Conservation (phyloP, 768 basidiomycete species). For the Butyriboletus loyo region DNA sequence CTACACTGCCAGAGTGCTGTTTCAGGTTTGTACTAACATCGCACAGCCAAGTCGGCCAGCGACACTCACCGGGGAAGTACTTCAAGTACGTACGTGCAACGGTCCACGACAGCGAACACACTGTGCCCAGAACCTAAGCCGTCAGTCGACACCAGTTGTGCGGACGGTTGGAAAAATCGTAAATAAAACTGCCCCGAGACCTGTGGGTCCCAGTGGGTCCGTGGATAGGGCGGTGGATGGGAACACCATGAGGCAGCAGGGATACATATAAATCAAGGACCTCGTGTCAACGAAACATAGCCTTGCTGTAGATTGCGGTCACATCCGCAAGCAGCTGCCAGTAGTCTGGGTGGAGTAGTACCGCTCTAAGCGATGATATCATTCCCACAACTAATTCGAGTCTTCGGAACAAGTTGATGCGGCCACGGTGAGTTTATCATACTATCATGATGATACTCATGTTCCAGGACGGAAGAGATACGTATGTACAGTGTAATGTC, state of each 20-base stretch:
- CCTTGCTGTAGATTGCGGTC: background rate
- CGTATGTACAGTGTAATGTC: too few relatives aligned
- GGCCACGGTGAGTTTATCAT: too few relatives aligned
- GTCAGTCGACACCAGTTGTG: background rate
- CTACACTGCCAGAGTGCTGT: background rate
- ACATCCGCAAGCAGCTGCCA: background rate
- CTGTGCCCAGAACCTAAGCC: background rate
- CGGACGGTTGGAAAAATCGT: background rate
- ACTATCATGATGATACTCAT: background rate
- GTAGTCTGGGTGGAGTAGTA: conserved; percentile 3
- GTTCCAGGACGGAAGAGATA: background rate
- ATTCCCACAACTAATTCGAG: background rate
- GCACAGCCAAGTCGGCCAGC: conserved; percentile 4
- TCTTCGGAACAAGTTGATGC: background rate
- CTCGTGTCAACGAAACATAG: conserved; percentile 15
- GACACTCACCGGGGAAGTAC: background rate
- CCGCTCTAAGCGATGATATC: conserved; percentile 3
- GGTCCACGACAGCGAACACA: background rate
- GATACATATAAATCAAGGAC: conserved; percentile 7
- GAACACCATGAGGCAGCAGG: conserved; percentile 1
- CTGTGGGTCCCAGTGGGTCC: conserved; percentile 4
- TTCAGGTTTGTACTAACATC: background rate
- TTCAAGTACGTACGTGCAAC: background rate
- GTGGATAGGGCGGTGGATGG: background rate
- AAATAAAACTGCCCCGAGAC: background rate